A percentile compares a stretch with the other conserved stretches of the same genome.
Conservation (phyloP, 2,329 filamentous ascomycete species). For the Cordyceps tenuipes region DNA sequence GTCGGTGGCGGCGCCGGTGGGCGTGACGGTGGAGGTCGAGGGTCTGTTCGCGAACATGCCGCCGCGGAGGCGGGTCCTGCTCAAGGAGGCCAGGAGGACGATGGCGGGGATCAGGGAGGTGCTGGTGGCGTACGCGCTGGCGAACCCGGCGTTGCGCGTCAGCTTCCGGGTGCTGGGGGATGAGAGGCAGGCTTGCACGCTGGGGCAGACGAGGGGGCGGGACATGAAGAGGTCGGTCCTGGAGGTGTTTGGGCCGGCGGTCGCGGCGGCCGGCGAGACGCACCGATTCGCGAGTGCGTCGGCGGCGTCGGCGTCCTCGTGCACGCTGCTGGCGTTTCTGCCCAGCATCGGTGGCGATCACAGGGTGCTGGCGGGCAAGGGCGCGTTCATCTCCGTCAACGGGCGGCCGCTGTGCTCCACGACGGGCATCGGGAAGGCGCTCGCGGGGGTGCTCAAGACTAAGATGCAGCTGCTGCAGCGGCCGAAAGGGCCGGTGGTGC, state of each 20-base stretch:
- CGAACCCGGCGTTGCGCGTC: conserved; percentile 54
- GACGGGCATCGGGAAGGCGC: conserved; percentile 51
- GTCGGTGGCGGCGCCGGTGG: conserved; percentile 49
- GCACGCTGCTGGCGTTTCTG: conserved; percentile 49
- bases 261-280: conserved; percentile 45
- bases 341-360: conserved; percentile 41
- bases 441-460: conserved; percentile 45
- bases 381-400: conserved; percentile 60
- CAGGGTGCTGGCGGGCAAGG: conserved; percentile 34
- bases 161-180: conserved; percentile 50
- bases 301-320: neutral
- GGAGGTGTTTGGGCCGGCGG: conserved; percentile 52
- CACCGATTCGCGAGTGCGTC: neutral
- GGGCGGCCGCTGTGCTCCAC: conserved; percentile 51
- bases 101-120: conserved; percentile 50
- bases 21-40: conserved; percentile 56
- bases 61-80: conserved; percentile 50
- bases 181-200: conserved; percentile 47
- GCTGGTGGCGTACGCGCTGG: conserved; percentile 57
- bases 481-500: neutral
- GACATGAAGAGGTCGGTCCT: conserved; percentile 49
- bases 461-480: conserved; percentile 13
- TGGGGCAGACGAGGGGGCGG: conserved; percentile 45
- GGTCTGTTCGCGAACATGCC: conserved; percentile 53
- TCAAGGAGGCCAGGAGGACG: conserved; percentile 50